Percentiles rank a stretch among this genome's conserved stretches.
These are phyloP conservation scores for Leccinum angustisporum DNA, from an alignment of 1,284 basidiomycete genomes.

Conservation along the genomic window DNA sequence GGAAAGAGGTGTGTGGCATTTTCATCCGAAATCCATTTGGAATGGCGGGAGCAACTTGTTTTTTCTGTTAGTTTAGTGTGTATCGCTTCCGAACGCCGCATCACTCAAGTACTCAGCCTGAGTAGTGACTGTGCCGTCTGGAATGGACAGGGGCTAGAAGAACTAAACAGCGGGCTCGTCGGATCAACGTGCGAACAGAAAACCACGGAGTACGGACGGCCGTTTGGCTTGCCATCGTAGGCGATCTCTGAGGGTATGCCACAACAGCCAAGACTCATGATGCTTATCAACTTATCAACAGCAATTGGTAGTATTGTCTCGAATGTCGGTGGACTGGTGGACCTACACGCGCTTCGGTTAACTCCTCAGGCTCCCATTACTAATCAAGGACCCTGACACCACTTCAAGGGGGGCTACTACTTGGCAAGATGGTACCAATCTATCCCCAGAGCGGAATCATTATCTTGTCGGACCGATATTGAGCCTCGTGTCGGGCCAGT, in stretches of 20 bases:
- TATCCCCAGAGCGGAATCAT: not conserved
- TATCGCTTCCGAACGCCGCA: no score
- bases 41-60: not conserved
- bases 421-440: not conserved
- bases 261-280: not conserved
- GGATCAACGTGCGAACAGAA: slow-evolving; percentile 75
- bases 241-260: slow-evolving; percentile 53
- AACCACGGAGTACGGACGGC: slow-evolving; percentile 64
- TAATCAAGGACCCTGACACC: not conserved
- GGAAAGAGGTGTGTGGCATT: not conserved
- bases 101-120: no score
- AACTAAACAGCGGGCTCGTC: slow-evolving; percentile 40
- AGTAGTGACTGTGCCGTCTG: not conserved
- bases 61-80: not conserved
- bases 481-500: not conserved
- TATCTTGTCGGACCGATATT: not conserved
- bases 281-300: not conserved
- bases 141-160: slow-evolving; percentile 8
- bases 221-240: slow-evolving; percentile 73
- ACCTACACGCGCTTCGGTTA: not conserved
- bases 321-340: not conserved
- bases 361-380: not conserved
- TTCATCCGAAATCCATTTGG: not conserved
- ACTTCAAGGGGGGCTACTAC: not conserved
- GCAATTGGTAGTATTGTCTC: not conserved